phyloP scores from a whole-genome alignment of 208 protist species.

The Porcisia deanei region DNA sequence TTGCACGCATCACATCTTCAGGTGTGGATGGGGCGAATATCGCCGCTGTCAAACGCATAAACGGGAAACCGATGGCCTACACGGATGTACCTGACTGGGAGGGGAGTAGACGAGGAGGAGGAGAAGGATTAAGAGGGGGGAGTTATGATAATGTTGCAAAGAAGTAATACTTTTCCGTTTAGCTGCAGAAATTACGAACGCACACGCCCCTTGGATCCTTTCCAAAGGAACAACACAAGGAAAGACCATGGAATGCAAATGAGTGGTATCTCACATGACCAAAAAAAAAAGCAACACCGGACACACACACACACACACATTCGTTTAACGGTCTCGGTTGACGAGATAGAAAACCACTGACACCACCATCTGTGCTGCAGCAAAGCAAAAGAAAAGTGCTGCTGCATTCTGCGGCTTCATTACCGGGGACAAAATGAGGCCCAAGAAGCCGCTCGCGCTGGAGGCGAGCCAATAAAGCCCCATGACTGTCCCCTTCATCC shows the following conservation, averaged over 20 bases:
- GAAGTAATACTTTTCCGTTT: too few relatives aligned
- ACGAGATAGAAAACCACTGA: conserved; percentile 43
- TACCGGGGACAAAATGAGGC: conserved; percentile 56
- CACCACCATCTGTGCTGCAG: conserved; percentile 33
- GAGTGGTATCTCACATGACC: background rate
- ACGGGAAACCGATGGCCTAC: too few relatives aligned
- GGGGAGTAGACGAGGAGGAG: too few relatives aligned
- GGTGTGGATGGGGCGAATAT: too few relatives aligned
- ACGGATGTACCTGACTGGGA: too few relatives aligned
- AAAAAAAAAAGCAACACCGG: background rate
- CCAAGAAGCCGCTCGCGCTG: conserved; percentile 62
- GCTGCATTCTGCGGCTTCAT: conserved; percentile 55
- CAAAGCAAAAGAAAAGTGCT: conserved; percentile 52
- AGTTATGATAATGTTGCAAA: too few relatives aligned
- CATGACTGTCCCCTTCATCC: conserved; percentile 72
- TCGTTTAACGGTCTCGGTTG: conserved; percentile 21
- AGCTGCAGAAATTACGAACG: too few relatives aligned
- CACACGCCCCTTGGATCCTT: too few relatives aligned
- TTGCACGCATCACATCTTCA: background rate
- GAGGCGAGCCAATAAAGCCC: conserved; percentile 67
- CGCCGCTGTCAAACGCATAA: too few relatives aligned
- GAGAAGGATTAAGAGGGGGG: too few relatives aligned
- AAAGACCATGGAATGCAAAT: background rate
- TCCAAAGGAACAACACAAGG: too few relatives aligned
- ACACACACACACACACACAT: background rate